A percentile compares a stretch with the other conserved stretches of the same genome.
Conservation (phyloP, 1,139 yeast species). For the Yamadazyma taylorii region DNA sequence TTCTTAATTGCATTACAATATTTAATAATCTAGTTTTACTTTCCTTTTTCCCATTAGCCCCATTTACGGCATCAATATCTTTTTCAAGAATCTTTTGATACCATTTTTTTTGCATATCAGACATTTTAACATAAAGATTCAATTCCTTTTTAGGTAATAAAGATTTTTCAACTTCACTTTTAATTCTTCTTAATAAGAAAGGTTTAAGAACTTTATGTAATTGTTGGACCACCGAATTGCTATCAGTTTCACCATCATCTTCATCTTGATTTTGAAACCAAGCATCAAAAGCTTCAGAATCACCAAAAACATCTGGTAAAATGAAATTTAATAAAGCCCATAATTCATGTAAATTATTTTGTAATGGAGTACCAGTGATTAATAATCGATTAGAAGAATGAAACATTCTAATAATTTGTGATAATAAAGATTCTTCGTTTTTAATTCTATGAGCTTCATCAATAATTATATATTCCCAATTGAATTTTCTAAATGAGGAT, state of each 20-base stretch:
- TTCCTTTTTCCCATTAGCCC: slow-evolving; percentile 66
- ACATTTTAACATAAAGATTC: slow-evolving; percentile 71
- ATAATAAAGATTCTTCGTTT: slow-evolving; percentile 71
- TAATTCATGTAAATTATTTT: slow-evolving; percentile 73
- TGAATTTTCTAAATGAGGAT: slow-evolving; percentile 58
- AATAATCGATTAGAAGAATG: slow-evolving; percentile 67
- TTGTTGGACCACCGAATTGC: slow-evolving; percentile 70
- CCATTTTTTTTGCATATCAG: slow-evolving; percentile 76
- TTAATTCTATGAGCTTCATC: slow-evolving; percentile 85
- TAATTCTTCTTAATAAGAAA: slow-evolving; percentile 70
- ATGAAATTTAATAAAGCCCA: slow-evolving; percentile 80
- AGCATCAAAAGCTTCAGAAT: slow-evolving; percentile 69
- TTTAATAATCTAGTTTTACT: slow-evolving; percentile 72
- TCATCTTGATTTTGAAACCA: slow-evolving; percentile 54
- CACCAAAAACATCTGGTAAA: slow-evolving; percentile 76
- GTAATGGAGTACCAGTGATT: slow-evolving; percentile 81
- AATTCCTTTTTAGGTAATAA: slow-evolving; percentile 72
- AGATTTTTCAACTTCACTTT: slow-evolving; percentile 78
- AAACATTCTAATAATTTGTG: slow-evolving; percentile 74
- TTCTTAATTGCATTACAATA: slow-evolving; percentile 81
- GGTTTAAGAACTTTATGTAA: slow-evolving; percentile 85
- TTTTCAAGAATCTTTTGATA: slow-evolving; percentile 73
- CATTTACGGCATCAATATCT: slow-evolving; percentile 82
- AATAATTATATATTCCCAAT: slow-evolving; percentile 73
- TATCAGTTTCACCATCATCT: slow-evolving; percentile 28